phyloP scores from a whole-genome alignment of 1,284 basidiomycete species.

The Ustilago sp. region DNA sequence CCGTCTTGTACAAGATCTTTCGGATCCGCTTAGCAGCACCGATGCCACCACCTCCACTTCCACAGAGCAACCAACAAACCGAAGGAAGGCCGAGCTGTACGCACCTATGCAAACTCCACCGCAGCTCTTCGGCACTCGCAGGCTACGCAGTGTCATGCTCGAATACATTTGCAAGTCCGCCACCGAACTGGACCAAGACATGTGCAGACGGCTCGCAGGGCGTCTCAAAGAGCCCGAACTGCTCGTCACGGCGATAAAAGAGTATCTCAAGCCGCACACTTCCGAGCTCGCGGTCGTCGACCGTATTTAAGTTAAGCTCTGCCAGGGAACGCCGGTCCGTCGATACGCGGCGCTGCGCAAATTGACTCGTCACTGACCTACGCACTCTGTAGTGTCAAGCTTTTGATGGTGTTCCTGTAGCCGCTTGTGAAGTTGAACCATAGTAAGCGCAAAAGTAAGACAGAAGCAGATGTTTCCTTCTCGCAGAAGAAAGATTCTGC shows the following conservation, averaged over 20 bases:
- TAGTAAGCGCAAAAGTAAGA: no score
- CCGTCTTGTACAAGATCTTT: slow-evolving; percentile 1
- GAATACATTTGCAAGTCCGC: not conserved
- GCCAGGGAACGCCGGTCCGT: no score
- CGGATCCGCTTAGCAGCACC: not conserved
- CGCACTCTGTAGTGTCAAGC: no score
- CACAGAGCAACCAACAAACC: not conserved
- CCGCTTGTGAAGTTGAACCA: no score
- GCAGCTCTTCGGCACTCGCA: not conserved
- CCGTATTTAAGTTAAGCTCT: no score
- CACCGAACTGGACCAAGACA: not conserved
- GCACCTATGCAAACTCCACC: no score
- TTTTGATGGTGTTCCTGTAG: no score
- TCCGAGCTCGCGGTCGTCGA: not conserved
- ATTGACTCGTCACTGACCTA: no score
- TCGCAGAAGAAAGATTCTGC: no score
- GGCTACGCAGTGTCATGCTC: not conserved
- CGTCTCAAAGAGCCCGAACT: not conserved
- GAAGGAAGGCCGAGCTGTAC: no score
- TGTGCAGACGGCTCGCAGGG: not conserved
- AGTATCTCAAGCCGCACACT: not conserved
- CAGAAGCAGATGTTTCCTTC: no score
- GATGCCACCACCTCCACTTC: not conserved
- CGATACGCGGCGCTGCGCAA: no score
- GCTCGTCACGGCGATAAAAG: not conserved